These are phyloP conservation scores for Annulohypoxylon bovei DNA, from an alignment of 495 filamentous ascomycete genomes.

Conservation along the genomic window DNA sequence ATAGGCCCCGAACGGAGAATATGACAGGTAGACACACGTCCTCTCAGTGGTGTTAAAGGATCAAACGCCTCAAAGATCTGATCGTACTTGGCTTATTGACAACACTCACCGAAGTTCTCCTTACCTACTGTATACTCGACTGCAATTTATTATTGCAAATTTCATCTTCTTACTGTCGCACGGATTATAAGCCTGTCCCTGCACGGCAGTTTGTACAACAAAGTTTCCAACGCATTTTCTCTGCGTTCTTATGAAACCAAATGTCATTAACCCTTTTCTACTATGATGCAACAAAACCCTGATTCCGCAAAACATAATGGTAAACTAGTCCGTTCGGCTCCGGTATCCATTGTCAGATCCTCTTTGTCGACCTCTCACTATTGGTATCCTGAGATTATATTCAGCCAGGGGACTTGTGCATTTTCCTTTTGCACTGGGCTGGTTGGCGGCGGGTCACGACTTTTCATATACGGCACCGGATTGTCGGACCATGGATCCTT, in stretches of 20 bases:
- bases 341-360: slow-evolving; percentile 9
- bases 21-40: slow-evolving; percentile 31
- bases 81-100: neutral
- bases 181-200: slow-evolving; percentile 18
- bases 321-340: slow-evolving; percentile 10
- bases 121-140: slow-evolving; percentile 7
- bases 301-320: slow-evolving; percentile 16
- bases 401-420: slow-evolving; percentile 3
- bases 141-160: slow-evolving; percentile 22
- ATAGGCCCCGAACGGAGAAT: slow-evolving; percentile 39
- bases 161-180: slow-evolving; percentile 13
- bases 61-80: slow-evolving; percentile 9
- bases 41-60: slow-evolving; percentile 30
- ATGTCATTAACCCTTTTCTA: slow-evolving; percentile 20
- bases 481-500: slow-evolving; percentile 20
- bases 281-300: slow-evolving; percentile 12
- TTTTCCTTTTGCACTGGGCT: slow-evolving; percentile 8
- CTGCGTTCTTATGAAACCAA: slow-evolving; percentile 14
- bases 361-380: neutral
- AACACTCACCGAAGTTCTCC: neutral
- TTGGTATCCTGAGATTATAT: slow-evolving; percentile 1
- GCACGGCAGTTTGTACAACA: slow-evolving; percentile 33
- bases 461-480: slow-evolving; percentile 20
- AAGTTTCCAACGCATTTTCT: slow-evolving; percentile 21
- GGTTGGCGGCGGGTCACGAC: slow-evolving; percentile 20